Percentiles rank a stretch among this genome's conserved stretches.
Conservation (phyloP, 2,329 filamentous ascomycete species). For the Laburnicola sp. region DNA sequence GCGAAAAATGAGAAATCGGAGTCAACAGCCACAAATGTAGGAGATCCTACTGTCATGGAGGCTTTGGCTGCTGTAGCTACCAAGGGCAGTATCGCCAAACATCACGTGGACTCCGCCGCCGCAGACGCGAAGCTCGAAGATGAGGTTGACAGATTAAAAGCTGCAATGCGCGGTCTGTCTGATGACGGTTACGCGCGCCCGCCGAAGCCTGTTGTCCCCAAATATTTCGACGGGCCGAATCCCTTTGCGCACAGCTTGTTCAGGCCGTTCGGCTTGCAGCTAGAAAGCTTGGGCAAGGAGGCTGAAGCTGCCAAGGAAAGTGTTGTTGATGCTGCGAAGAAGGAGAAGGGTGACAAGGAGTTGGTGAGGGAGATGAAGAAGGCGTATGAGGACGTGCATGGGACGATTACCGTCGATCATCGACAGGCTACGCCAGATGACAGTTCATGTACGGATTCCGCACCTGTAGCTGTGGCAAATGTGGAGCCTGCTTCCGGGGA, state of each 20-base stretch:
- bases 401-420: slow-evolving; percentile 28
- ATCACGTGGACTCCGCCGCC: slow-evolving; percentile 14
- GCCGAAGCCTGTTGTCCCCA: slow-evolving; percentile 17
- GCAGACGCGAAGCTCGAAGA: slow-evolving; percentile 28
- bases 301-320: slow-evolving; percentile 8
- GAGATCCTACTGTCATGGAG: not conserved
- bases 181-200: slow-evolving; percentile 31
- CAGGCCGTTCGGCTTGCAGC: slow-evolving; percentile 32
- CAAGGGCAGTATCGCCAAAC: slow-evolving; percentile 9
- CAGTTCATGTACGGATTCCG: not conserved
- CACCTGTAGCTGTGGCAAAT: slow-evolving; percentile 1
- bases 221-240: slow-evolving; percentile 23
- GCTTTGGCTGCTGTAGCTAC: not conserved
- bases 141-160: slow-evolving; percentile 33
- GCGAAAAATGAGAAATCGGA: not conserved
- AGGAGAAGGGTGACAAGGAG: slow-evolving; percentile 20
- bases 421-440: slow-evolving; percentile 18
- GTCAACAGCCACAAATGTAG: not conserved
- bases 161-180: slow-evolving; percentile 33
- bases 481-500: too few relatives aligned
- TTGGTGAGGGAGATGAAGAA: slow-evolving; percentile 31
- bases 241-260: slow-evolving; percentile 38
- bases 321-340: slow-evolving; percentile 13
- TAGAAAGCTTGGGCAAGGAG: slow-evolving; percentile 32
- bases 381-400: slow-evolving; percentile 34